Evolutionary conservation across 768 basidiomycete species (phyloP).

Genomic region (Filobasidium floriforme): DNA sequence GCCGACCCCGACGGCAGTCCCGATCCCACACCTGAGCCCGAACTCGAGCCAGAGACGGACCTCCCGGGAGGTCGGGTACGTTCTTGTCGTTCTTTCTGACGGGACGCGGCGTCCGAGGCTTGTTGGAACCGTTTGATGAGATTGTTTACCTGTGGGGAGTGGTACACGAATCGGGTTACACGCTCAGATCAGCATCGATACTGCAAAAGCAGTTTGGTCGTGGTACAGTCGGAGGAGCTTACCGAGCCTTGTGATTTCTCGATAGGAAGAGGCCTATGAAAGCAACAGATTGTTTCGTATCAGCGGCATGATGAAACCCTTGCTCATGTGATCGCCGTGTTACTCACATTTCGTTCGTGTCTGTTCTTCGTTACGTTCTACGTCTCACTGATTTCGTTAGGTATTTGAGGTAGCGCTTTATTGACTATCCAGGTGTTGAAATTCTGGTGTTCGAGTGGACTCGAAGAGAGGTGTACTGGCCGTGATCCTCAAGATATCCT

Average conservation of each 20-base stretch:
- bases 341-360: too few species aligned
- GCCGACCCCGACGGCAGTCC: neutral
- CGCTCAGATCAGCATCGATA: too few species aligned
- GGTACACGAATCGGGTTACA: too few species aligned
- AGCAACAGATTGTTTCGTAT: neutral
- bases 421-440: too few species aligned
- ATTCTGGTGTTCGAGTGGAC: too few species aligned
- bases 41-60: neutral
- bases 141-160: slow-evolving; percentile 13
- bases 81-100: slow-evolving; percentile 15
- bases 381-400: too few species aligned
- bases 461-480: too few species aligned
- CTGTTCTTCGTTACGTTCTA: too few species aligned
- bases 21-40: neutral
- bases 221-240: neutral
- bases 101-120: slow-evolving; percentile 6
- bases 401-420: too few species aligned
- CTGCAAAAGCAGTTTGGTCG: too few species aligned
- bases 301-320: neutral
- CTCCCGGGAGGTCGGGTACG: neutral
- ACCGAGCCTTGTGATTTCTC: slow-evolving; percentile 16
- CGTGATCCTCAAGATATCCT: too few species aligned
- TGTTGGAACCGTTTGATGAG: slow-evolving; percentile 18
- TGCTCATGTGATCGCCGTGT: too few species aligned
- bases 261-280: slow-evolving; percentile 10